These are phyloP conservation scores for Stropharia rugosoannulata DNA, from an alignment of 768 basidiomycete species.

Conservation along the genomic window DNA sequence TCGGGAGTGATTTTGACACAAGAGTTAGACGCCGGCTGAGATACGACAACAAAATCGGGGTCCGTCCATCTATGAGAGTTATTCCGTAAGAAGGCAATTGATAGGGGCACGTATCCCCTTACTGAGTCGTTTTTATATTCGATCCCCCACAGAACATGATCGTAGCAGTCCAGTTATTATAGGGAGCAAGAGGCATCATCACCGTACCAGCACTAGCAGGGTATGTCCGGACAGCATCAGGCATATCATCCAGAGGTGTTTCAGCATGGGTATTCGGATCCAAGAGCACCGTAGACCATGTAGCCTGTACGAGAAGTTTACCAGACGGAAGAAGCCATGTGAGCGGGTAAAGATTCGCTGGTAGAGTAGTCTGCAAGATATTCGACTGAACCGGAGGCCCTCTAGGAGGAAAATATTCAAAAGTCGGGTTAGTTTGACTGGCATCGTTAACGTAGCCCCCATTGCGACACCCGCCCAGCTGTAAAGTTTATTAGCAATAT, in stretches of 20 bases:
- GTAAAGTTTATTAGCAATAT: background rate
- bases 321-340: constrained; percentile 72
- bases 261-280: constrained; percentile 58
- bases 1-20: constrained; percentile 83
- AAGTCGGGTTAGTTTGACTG: constrained; percentile 70
- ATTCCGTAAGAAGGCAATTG: background rate
- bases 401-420: constrained; percentile 73
- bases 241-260: constrained; percentile 58
- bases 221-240: constrained; percentile 66
- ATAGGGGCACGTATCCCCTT: constrained; percentile 13
- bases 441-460: constrained; percentile 76
- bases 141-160: constrained; percentile 85
- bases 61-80: constrained; percentile 38
- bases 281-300: constrained; percentile 60
- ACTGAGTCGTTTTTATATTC: constrained; percentile 47
- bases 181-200: constrained; percentile 78
- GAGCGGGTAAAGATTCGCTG: constrained; percentile 73
- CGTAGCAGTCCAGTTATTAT: constrained; percentile 81
- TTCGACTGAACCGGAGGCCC: constrained; percentile 56
- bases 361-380: constrained; percentile 67
- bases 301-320: constrained; percentile 58
- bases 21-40: constrained; percentile 58
- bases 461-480: constrained; percentile 58
- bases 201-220: constrained; percentile 74
- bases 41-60: constrained; percentile 47